These are phyloP conservation scores for Fusarium cyanostomum DNA, from an alignment of 2,329 filamentous ascomycete genomes.

Conservation along the genomic window DNA sequence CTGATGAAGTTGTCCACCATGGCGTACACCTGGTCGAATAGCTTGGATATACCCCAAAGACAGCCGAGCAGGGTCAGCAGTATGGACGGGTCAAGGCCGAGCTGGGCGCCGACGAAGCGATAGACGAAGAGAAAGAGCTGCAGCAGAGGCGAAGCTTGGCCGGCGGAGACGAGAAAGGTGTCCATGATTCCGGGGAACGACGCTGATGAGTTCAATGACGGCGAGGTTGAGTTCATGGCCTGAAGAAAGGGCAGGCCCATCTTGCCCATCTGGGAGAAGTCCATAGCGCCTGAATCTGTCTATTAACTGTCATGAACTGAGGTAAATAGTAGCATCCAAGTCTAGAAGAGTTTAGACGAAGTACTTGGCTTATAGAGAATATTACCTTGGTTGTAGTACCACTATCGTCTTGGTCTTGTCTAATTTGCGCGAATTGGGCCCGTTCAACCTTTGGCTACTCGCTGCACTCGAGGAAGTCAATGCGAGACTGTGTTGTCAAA, in stretches of 20 bases:
- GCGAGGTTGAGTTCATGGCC: constrained; percentile 29
- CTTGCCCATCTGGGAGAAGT: constrained; percentile 42
- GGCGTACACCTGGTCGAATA: constrained; percentile 49
- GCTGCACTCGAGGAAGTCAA: constrained; percentile 3
- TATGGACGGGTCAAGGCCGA: constrained; percentile 60
- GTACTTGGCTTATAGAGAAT: not conserved
- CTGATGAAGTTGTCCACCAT: constrained; percentile 50
- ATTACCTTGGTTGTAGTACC: not conserved
- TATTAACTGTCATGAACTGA: not conserved
- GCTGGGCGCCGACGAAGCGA: constrained; percentile 53
- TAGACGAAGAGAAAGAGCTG: constrained; percentile 57
- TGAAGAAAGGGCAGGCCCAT: constrained; percentile 45
- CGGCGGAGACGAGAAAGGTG: constrained; percentile 56
- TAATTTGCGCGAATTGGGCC: no score
- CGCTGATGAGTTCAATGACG: constrained; percentile 32
- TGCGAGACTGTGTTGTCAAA: constrained; percentile 31
- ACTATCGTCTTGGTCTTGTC: not conserved
- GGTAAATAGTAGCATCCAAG: not conserved
- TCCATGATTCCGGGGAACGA: constrained; percentile 52
- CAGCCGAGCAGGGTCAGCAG: constrained; percentile 58
- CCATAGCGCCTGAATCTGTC: constrained; percentile 25
- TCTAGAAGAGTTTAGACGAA: not conserved
- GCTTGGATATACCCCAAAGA: constrained; percentile 57
- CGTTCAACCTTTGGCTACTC: no score
- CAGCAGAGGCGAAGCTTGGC: constrained; percentile 54